Evolutionary conservation across 2,329 filamentous ascomycete genomes (phyloP).

Genomic region (Alternaria dauci): DNA sequence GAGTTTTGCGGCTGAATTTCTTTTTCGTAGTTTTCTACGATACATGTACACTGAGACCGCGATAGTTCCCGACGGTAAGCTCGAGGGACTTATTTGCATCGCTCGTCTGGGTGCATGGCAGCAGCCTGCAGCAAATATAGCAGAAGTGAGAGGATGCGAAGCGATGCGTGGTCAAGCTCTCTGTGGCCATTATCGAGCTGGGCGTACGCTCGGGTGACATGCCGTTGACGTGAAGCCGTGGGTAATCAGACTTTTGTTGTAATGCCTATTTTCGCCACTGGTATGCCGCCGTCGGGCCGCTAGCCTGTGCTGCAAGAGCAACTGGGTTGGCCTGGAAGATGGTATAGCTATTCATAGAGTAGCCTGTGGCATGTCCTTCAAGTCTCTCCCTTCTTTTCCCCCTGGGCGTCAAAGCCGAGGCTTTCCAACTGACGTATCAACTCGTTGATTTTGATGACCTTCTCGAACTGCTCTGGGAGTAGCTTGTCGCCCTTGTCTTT

Average conservation of each 20-base stretch:
- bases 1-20: neutral
- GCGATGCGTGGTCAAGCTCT: neutral
- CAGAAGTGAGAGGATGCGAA: neutral
- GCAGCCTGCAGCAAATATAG: neutral
- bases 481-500: slow-evolving; percentile 85
- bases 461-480: slow-evolving; percentile 93
- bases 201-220: neutral
- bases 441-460: slow-evolving; percentile 97
- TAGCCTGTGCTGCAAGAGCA: neutral
- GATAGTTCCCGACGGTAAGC: neutral
- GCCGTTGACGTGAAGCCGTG: neutral
- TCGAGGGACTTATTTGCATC: no score
- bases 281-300: no score
- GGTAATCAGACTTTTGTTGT: neutral
- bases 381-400: slow-evolving; percentile 64
- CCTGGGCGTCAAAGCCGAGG: slow-evolving; percentile 83
- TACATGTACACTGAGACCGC: neutral
- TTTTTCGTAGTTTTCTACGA: neutral
- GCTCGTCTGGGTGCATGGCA: neutral
- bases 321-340: neutral
- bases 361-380: slow-evolving; percentile 22
- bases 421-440: slow-evolving; percentile 86
- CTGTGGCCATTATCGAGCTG: neutral
- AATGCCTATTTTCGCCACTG: neutral
- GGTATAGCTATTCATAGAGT: neutral